Evolutionary conservation across 495 filamentous ascomycete genomes (phyloP).

Genomic region (Penicillium cinerascens): DNA sequence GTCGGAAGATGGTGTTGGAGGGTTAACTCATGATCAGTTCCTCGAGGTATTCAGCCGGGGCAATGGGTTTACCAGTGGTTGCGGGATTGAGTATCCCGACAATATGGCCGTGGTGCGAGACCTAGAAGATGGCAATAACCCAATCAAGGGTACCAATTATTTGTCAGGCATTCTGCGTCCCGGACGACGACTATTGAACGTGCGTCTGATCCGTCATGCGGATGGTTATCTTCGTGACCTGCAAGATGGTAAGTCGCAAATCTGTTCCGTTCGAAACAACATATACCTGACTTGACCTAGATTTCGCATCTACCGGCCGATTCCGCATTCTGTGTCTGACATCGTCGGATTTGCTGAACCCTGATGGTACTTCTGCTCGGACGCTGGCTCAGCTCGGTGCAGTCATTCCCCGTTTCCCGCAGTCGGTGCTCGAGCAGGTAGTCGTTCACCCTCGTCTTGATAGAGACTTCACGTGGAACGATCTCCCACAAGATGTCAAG

Average conservation of each 20-base stretch:
- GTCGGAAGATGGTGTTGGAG: conserved; percentile 26
- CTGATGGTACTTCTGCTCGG: conserved; percentile 24
- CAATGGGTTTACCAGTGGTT: conserved; percentile 47
- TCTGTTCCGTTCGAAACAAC: neutral
- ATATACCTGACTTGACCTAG: conserved; percentile 9
- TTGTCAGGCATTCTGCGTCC: conserved; percentile 38
- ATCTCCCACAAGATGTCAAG: conserved; percentile 57
- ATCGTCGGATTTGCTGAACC: conserved; percentile 31
- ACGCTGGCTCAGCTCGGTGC: conserved; percentile 37
- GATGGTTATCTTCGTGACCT: conserved; percentile 44
- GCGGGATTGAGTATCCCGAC: conserved; percentile 44
- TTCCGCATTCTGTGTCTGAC: conserved; percentile 47
- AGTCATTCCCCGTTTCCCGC: conserved; percentile 39
- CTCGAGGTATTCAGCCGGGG: conserved; percentile 45
- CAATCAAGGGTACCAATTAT: conserved; percentile 41
- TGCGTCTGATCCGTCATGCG: conserved; percentile 40
- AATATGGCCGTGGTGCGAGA: conserved; percentile 35
- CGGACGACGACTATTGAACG: conserved; percentile 32
- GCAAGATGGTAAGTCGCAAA: conserved; percentile 42
- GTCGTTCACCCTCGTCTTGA: conserved; percentile 56
- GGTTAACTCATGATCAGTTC: conserved; percentile 51
- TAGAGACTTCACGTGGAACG: conserved; percentile 50
- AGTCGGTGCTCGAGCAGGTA: conserved; percentile 54
- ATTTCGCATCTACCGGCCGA: conserved; percentile 42
- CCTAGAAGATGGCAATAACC: conserved; percentile 15